Percentiles rank a stretch among this genome's conserved stretches.
Conservation (phyloP, 768 basidiomycete genomes). For the Suillus variegatus region DNA sequence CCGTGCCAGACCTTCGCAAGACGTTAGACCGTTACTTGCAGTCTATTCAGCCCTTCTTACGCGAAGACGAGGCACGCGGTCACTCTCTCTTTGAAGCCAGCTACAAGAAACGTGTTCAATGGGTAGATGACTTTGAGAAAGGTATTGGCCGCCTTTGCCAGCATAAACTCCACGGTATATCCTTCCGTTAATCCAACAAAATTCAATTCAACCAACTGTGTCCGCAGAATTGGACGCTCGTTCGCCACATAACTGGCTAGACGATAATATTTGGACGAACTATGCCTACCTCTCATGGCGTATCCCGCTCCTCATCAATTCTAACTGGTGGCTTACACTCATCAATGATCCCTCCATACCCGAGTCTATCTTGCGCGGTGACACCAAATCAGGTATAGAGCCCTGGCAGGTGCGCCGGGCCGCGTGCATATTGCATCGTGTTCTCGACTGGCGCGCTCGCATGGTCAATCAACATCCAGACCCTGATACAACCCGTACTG, state of each 20-base stretch:
- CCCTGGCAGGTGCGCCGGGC: slow-evolving; percentile 87
- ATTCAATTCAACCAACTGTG: too few species aligned
- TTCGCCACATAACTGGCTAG: slow-evolving; percentile 91
- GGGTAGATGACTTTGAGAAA: slow-evolving; percentile 67
- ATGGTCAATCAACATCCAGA: slow-evolving; percentile 67
- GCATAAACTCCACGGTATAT: slow-evolving; percentile 70
- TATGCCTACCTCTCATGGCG: slow-evolving; percentile 90
- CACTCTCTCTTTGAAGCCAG: slow-evolving; percentile 53
- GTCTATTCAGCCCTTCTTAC: slow-evolving; percentile 76
- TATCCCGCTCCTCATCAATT: slow-evolving; percentile 81
- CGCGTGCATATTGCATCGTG: slow-evolving; percentile 75
- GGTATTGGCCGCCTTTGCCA: slow-evolving; percentile 73
- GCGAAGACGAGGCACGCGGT: slow-evolving; percentile 67
- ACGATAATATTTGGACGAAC: slow-evolving; percentile 90
- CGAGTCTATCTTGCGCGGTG: slow-evolving; percentile 27
- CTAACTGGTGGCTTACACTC: slow-evolving; percentile 96
- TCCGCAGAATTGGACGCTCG: slow-evolving; percentile 48
- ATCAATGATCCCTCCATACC: slow-evolving; percentile 72
- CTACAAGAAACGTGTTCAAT: slow-evolving; percentile 53
- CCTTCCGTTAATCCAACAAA: background rate
- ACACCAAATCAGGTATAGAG: slow-evolving; percentile 45
- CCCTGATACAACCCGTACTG: slow-evolving; percentile 72
- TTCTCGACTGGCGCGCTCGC: slow-evolving; percentile 70
- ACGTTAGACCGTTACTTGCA: slow-evolving; percentile 78
- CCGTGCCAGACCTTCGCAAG: slow-evolving; percentile 75